These are phyloP conservation scores for Cynara cardunculus DNA, from an alignment of 129 eudicot species.

Conservation along the genomic window DNA sequence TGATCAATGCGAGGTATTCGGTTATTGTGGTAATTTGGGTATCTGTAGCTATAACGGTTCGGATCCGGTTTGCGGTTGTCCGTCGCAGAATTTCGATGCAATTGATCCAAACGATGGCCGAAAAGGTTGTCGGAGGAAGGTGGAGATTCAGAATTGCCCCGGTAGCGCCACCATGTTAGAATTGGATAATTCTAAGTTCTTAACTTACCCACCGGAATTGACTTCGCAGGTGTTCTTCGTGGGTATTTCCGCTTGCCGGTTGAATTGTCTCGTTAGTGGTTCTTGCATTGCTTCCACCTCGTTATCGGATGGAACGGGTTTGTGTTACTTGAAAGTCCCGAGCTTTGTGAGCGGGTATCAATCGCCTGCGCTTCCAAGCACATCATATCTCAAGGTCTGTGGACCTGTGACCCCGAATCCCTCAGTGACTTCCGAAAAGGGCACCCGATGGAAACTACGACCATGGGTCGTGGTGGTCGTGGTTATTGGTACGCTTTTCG, in stretches of 20 bases:
- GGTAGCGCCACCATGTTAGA: slow-evolving; percentile 57
- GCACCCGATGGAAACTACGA: slow-evolving; percentile 42
- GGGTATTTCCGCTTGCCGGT: slow-evolving; percentile 67
- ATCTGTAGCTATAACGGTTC: slow-evolving; percentile 81
- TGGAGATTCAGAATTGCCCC: slow-evolving; percentile 57
- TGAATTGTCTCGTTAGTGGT: slow-evolving; percentile 56
- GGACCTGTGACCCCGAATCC: slow-evolving; percentile 53
- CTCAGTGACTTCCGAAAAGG: neutral
- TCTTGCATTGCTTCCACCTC: slow-evolving; percentile 79
- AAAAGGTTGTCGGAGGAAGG: slow-evolving; percentile 73
- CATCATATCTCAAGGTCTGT: slow-evolving; percentile 78
- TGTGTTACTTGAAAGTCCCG: slow-evolving; percentile 59
- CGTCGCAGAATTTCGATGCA: slow-evolving; percentile 69
- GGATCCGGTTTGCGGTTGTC: slow-evolving; percentile 70
- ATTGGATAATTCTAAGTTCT: slow-evolving; percentile 55
- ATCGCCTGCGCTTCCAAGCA: slow-evolving; percentile 83
- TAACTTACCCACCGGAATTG: slow-evolving; percentile 65
- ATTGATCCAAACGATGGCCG: slow-evolving; percentile 46
- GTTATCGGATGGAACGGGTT: slow-evolving; percentile 80
- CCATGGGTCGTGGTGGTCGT: slow-evolving; percentile 72
- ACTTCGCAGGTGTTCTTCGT: slow-evolving; percentile 44
- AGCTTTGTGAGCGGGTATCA: slow-evolving; percentile 70
- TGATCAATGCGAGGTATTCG: slow-evolving; percentile 81
- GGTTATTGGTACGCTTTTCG: slow-evolving; percentile 51
- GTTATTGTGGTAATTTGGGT: slow-evolving; percentile 83